Evolutionary conservation across 2,329 filamentous ascomycete genomes (phyloP), one percentile per base, ranked within the genome.

Genomic region (Aureobasidium sp.): DNA sequence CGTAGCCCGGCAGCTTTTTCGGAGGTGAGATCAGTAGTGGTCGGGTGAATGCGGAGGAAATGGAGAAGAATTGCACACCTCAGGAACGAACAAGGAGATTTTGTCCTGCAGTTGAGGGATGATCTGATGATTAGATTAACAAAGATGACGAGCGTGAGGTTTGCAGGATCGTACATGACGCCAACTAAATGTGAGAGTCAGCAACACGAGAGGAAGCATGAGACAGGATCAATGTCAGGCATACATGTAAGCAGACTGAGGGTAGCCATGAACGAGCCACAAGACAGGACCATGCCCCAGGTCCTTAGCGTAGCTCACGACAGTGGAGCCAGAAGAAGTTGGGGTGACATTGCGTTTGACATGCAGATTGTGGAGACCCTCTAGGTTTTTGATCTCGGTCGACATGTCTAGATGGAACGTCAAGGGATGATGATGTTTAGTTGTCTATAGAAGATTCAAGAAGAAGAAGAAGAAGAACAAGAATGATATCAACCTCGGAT

Each of bases 181-280:
- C 65, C 66, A 70, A 45, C 67, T 67, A 49, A 9, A 9, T 9
- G 11, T 42, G 29, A 34, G 2, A 6, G 36, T 57, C 47, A 62
- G 59, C 52, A n/a, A 48, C 29, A 36, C 32, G 16, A 29, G 21
- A 41, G 16, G 21, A 10, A 45, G 11, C 39, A 53, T 27, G 16
- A n/a, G 32, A 39, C 21, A 52, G 5, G 48, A 9, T 13, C 3
- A 9, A 57, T 45, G 60, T 67, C 62, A 66, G 47, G 66, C 67
- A 58, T 62, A 69, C 69, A 69, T 72, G 63, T 69, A 73, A 57
- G 70, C 72, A 57, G 73, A 73, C 66, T 80, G 76, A 5, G 77
- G 78, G 65, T 77, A 80, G 52, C 77, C 78, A 67, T 79, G 78
- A 37, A 79, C 71, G 39, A 78, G 67, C 48, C 75, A 74, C 13